Conservation (phyloP, 2,329 filamentous ascomycete species). For the Aureobasidium zeae region DNA sequence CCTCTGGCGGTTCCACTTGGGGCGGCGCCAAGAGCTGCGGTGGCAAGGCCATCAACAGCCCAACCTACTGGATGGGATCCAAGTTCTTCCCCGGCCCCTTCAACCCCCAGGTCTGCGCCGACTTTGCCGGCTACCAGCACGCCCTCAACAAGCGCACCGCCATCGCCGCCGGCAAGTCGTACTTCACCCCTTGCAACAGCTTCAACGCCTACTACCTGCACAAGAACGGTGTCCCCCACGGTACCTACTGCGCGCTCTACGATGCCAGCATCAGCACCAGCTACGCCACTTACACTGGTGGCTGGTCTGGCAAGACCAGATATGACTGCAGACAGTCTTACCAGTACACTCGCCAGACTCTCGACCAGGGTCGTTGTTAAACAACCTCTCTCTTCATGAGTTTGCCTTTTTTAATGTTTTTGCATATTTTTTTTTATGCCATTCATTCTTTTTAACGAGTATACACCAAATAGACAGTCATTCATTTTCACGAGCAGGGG, state of each 20-base stretch:
- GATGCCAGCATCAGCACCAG: slow-evolving; percentile 16
- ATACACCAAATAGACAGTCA: not conserved
- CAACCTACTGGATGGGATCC: slow-evolving; percentile 18
- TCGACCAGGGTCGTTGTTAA: slow-evolving; percentile 16
- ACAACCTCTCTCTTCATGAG: not conserved
- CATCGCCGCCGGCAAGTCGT: slow-evolving; percentile 13
- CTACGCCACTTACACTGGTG: slow-evolving; percentile 18
- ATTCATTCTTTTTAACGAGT: not conserved
- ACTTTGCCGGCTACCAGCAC: slow-evolving; percentile 22
- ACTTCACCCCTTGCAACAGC: slow-evolving; percentile 19
- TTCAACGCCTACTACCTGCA: slow-evolving; percentile 22
- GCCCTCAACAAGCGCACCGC: slow-evolving; percentile 17
- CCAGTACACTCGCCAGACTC: slow-evolving; percentile 16
- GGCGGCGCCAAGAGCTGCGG: slow-evolving; percentile 23
- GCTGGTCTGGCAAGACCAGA: slow-evolving; percentile 15
- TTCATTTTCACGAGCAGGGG: slow-evolving; percentile 2
- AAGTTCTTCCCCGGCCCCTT: slow-evolving; percentile 24
- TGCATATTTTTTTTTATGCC: not conserved
- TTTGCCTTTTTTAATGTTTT: not conserved
- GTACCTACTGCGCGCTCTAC: slow-evolving; percentile 23
- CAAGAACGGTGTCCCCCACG: slow-evolving; percentile 19
- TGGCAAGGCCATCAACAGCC: slow-evolving; percentile 17
- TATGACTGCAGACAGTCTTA: slow-evolving; percentile 17
- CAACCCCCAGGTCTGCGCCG: slow-evolving; percentile 22
- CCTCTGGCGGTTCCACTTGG: slow-evolving; percentile 23